Base-by-base conservation (phyloP, 78 protist genomes). In the Dictyostelium citrinum region DNA sequence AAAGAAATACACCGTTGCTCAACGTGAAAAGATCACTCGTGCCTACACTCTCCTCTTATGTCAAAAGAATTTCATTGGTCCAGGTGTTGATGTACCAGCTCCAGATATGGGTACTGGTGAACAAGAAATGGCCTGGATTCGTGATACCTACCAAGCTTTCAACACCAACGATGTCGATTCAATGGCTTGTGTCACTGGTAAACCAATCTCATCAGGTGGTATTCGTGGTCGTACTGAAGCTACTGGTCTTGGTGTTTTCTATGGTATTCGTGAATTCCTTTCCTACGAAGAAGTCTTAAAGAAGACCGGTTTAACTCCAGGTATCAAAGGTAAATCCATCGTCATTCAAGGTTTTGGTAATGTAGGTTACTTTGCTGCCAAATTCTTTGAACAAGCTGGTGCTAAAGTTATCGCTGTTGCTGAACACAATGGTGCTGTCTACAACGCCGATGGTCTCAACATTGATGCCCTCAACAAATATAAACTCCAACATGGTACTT, bases 121-220 rank as follows among this genome's bases (percentile, higher is more conserved):
- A n/a, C 91, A 97, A 43, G 98, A 97, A 83, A 98, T 98, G 99
- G 88, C 97, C 1, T 98, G 99, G 99, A 96, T 98, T 84, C 79
- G 81, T 88, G 95, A 93, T 75, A 97, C 98, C 43, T 95, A 94
- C 81, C 93, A 90, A 84, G 90, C 95, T 37, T 84, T 95, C 92
- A 83, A 83, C 82, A 67, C 84, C 64, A 67, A 72, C 74, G 95
- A 93, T 70, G 78, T 97, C 70, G 84, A 97, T 82, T 71, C 96
- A 33, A 41, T 83, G 79, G 99, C 96, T 46, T 91, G 97, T 77
- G 98, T 98, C 20, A 98, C 99, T 33, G 99, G 99, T 68, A 98
- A 98, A 91, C 98, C 98, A 20, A 71, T 96, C 51, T 29, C 83
- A 16, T 79, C 75, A 55, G 99, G 99, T 29, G 99, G 99, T 49